Evolutionary conservation across 1,139 yeast genomes (phyloP).

Genomic region (Yamadazyma dushanensis): DNA sequence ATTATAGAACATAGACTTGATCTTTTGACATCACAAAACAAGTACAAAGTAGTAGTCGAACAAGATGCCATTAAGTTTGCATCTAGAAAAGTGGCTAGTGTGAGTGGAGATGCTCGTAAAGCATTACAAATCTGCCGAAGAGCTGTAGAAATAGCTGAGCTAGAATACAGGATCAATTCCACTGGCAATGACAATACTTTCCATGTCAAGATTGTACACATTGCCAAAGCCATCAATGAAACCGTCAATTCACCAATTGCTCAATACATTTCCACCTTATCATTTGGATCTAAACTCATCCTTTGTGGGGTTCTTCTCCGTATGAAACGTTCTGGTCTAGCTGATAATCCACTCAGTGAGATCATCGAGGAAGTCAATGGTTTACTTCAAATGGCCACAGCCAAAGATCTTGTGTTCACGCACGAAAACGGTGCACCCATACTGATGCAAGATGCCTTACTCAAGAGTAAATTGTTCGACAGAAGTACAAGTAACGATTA

Average conservation of each 20-base stretch:
- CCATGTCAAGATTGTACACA: slow-evolving; percentile 66
- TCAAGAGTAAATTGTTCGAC: slow-evolving; percentile 8
- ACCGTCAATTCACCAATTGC: slow-evolving; percentile 73
- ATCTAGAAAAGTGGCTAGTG: slow-evolving; percentile 91
- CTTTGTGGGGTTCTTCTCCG: slow-evolving; percentile 66
- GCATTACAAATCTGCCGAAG: slow-evolving; percentile 87
- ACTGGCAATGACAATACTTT: slow-evolving; percentile 30
- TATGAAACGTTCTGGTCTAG: slow-evolving; percentile 65
- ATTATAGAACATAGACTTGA: slow-evolving; percentile 75
- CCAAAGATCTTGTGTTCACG: slow-evolving; percentile 15
- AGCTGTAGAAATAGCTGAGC: slow-evolving; percentile 87
- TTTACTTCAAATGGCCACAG: slow-evolving; percentile 29
- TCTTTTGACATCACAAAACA: slow-evolving; percentile 44
- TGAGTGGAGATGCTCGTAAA: slow-evolving; percentile 95
- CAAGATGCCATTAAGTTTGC: slow-evolving; percentile 89
- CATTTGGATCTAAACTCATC: slow-evolving; percentile 71
- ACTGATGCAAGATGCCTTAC: slow-evolving; percentile 12
- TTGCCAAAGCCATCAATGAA: slow-evolving; percentile 77
- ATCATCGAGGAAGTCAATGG: slow-evolving; percentile 72
- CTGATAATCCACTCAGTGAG: slow-evolving; percentile 74
- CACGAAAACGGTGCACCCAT: background rate
- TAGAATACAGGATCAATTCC: slow-evolving; percentile 30
- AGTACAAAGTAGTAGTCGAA: slow-evolving; percentile 47
- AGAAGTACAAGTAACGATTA: background rate
- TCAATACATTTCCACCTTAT: slow-evolving; percentile 55